Evolutionary conservation across 2,329 filamentous ascomycete genomes (phyloP), one percentile per base, ranked within the genome.

Genomic region (Madurella fahalii): DNA sequence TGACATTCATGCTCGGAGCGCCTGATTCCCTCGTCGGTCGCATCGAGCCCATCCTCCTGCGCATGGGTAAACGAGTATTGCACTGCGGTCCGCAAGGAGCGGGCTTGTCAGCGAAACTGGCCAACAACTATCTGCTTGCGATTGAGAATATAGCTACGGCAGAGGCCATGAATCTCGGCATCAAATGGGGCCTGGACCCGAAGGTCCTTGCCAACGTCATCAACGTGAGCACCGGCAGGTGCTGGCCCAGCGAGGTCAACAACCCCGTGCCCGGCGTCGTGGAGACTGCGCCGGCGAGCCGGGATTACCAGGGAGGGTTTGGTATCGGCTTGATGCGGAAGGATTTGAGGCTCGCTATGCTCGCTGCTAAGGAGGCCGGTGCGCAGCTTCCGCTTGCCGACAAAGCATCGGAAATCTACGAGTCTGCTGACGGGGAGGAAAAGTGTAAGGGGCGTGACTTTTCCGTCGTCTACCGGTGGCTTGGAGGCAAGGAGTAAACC

Each of bases 231-330:
- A 96, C 93, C 0, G 94, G 94, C n/a, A 83, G 80, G 61, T 97
- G 92, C 78, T 99, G 94, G 94, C 91, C 93, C 1, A 94, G 87
- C 65, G 92, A 96, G 73, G 77, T 95, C 58, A 99, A 99, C 73
- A 97, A 97, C 68, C 94, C 94, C 0, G 91, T 97, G 2, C 85
- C 85, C 11, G 92, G 91, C 13, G 91, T 96, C 0, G 79, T 93
- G 18, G 84, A 86, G 57, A 82, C 80, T 0, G 82, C 90, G 2
- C 91, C 93, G 0, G 87, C 91, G 0, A 82, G 79, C 52, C 78
- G 87, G 53, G 91, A 87, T 51, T 99, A 91, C 64, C 71, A 75
- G 16, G 89, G 89, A 44, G 89, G 89, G 0, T 94, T 93, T 61
- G 87, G 87, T 2, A 82, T 93, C 53, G 78, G 78, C 40, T 72